Conservation (phyloP, 768 basidiomycete species). For the Trametes elegans region DNA sequence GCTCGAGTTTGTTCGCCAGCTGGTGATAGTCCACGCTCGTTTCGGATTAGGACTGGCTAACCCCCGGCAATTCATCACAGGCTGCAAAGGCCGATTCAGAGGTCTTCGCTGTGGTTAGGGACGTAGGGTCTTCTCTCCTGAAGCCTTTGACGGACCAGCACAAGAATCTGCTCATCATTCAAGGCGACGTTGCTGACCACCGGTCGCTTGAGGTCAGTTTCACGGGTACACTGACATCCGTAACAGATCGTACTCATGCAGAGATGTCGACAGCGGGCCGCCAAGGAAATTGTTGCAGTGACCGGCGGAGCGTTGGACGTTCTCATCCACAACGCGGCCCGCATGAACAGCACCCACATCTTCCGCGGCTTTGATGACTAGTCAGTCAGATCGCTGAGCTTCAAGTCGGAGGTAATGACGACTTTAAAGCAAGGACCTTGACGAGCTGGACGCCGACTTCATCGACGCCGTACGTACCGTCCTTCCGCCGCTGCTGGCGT, state of each 20-base stretch:
- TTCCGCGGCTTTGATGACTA: constrained; percentile 1
- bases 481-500: neutral
- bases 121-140: constrained; percentile 12
- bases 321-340: constrained; percentile 5
- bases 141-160: neutral
- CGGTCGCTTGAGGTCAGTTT: constrained; percentile 30
- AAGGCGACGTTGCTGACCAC: constrained; percentile 36
- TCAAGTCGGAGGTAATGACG: neutral
- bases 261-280: constrained; percentile 10
- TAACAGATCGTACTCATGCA: neutral
- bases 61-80: neutral
- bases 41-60: neutral
- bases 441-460: constrained; percentile 7
- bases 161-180: constrained; percentile 34
- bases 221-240: neutral
- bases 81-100: constrained; percentile 13
- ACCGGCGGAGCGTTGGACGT: constrained; percentile 33
- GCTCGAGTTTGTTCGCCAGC: constrained; percentile 19
- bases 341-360: neutral
- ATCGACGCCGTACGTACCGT: constrained; percentile 5
- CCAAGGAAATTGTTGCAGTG: constrained; percentile 22
- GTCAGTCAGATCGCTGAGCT: neutral
- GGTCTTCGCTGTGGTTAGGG: constrained; percentile 27
- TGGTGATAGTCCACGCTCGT: constrained; percentile 2
- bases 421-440: neutral